Evolutionary conservation across 495 filamentous ascomycete genomes (phyloP).

Genomic region (Penicillium crystallinum): DNA sequence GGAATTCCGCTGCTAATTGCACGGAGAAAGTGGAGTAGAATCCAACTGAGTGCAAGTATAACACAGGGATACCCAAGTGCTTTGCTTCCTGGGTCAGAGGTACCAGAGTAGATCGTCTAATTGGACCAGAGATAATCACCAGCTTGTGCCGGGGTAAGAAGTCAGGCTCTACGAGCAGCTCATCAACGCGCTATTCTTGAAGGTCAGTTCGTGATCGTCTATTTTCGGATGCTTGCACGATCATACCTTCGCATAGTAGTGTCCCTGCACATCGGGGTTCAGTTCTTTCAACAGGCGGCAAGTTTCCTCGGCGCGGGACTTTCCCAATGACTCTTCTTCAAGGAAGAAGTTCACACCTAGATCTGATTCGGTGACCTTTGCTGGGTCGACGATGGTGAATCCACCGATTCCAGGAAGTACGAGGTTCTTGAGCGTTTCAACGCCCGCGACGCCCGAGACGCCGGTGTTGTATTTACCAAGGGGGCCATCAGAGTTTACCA

Average conservation of each 20-base stretch:
- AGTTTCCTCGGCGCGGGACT: constrained; percentile 71
- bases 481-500: constrained; percentile 66
- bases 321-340: constrained; percentile 70
- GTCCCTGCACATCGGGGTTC: constrained; percentile 89
- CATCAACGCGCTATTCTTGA: constrained; percentile 29
- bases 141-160: constrained; percentile 59
- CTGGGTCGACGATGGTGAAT: constrained; percentile 89
- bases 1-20: constrained; percentile 68
- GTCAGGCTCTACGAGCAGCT: constrained; percentile 36
- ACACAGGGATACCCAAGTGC: constrained; percentile 62
- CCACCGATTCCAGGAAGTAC: constrained; percentile 87
- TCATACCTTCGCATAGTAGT: constrained; percentile 44
- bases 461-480: constrained; percentile 31
- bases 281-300: constrained; percentile 76
- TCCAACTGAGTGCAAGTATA: constrained; percentile 81
- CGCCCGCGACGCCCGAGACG: constrained; percentile 73
- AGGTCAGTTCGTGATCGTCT: constrained; percentile 9
- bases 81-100: constrained; percentile 53
- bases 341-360: constrained; percentile 96
- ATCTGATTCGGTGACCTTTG: constrained; percentile 71
- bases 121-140: constrained; percentile 70
- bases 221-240: background rate
- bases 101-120: constrained; percentile 52
- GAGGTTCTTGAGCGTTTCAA: constrained; percentile 95
- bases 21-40: constrained; percentile 84